phyloP scores from a whole-genome alignment of 2,329 filamentous ascomycete genomes.

The Penicillium crustosum region DNA sequence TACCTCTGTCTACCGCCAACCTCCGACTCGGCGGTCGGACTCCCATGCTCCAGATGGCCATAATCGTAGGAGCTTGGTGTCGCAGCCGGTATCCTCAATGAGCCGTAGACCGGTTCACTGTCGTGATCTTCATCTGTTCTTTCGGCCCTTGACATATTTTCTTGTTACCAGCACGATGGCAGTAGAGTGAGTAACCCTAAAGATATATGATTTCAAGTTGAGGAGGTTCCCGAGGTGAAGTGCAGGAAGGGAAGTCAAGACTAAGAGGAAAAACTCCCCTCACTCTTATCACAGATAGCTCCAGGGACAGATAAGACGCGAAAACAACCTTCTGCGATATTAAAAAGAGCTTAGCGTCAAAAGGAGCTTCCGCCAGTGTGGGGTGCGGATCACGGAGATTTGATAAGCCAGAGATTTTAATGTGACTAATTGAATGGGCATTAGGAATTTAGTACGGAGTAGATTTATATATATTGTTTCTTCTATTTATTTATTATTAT shows the following conservation, averaged over 20 bases:
- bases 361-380: constrained; percentile 5
- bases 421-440: constrained; percentile 6
- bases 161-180: not conserved
- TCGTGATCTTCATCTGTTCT: constrained; percentile 8
- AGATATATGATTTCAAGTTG: not conserved
- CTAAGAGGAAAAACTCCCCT: not conserved
- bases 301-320: constrained; percentile 6
- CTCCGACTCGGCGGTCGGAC: constrained; percentile 18
- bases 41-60: constrained; percentile 9
- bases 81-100: constrained; percentile 9
- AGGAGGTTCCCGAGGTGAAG: not conserved
- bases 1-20: constrained; percentile 18
- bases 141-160: constrained; percentile 5
- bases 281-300: constrained; percentile 13
- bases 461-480: no score
- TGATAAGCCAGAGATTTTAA: constrained; percentile 5
- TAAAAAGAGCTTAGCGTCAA: constrained; percentile 9
- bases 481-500: no score
- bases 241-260: not conserved
- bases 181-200: not conserved
- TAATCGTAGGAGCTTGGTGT: constrained; percentile 20
- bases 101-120: constrained; percentile 9
- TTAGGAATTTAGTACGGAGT: not conserved
- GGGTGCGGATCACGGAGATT: constrained; percentile 11
- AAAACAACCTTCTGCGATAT: not conserved